Evolutionary conservation across 2,329 filamentous ascomycete genomes (phyloP).

Genomic region (Arthroderma sp.): DNA sequence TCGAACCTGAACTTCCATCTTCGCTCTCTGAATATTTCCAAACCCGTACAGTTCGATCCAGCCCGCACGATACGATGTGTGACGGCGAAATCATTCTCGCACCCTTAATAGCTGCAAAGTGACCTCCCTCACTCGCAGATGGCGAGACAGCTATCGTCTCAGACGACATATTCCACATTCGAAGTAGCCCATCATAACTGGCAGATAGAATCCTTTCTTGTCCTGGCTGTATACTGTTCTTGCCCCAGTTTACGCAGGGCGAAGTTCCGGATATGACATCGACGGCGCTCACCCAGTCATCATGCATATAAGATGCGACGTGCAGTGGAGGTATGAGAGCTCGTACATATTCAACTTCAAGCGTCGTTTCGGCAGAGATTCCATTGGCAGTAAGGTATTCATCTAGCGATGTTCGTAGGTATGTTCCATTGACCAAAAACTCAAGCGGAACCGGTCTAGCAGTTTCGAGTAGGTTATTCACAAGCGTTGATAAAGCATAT

Average conservation of each 20-base stretch:
- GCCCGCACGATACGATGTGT: conserved; percentile 67
- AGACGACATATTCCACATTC: conserved; percentile 84
- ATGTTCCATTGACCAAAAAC: conserved; percentile 88
- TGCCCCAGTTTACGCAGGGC: conserved; percentile 43
- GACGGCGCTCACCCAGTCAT: conserved; percentile 88
- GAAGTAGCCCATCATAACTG: conserved; percentile 77
- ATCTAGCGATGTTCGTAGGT: conserved; percentile 76
- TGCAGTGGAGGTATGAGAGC: conserved; percentile 80
- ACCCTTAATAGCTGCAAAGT: conserved; percentile 65
- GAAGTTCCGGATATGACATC: conserved; percentile 64
- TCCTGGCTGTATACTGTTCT: conserved; percentile 34
- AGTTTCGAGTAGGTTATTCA: conserved; percentile 47
- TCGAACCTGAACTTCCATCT: conserved; percentile 44
- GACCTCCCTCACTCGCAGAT: conserved; percentile 53
- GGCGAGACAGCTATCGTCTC: conserved; percentile 66
- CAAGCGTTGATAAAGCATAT: conserved; percentile 48
- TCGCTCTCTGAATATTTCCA: conserved; percentile 72
- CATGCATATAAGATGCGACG: conserved; percentile 86
- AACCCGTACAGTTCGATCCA: conserved; percentile 73
- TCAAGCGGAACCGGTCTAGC: conserved; percentile 52
- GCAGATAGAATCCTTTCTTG: conserved; percentile 74
- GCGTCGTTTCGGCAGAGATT: conserved; percentile 73
- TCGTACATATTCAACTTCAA: conserved; percentile 85
- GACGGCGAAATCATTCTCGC: conserved; percentile 68
- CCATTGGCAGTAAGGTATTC: conserved; percentile 79